These are phyloP conservation scores for Neckera pumila DNA, from an alignment of 225 moss, liverwort and hornwort species.

Conservation along the genomic window DNA sequence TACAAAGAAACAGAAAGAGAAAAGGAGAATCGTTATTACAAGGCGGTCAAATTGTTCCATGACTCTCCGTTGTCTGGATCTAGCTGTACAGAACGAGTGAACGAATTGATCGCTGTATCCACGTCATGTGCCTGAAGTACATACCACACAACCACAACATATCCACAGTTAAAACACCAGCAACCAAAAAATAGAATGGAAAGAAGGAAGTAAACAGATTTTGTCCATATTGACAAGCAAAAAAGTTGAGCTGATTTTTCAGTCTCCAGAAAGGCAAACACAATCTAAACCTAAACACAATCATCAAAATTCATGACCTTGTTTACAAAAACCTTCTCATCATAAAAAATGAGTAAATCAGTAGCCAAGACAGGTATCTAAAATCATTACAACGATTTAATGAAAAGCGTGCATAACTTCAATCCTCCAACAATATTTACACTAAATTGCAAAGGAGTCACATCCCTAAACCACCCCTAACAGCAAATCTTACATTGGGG, in stretches of 20 bases:
- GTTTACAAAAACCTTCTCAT: background rate
- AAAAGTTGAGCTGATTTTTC: background rate
- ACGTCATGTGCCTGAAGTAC: constrained; percentile 56
- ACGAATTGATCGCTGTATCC: constrained; percentile 69
- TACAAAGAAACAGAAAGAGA: background rate
- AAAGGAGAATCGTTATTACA: constrained; percentile 24
- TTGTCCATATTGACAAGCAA: background rate
- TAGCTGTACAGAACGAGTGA: constrained; percentile 90
- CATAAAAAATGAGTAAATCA: background rate
- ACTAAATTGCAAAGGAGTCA: background rate
- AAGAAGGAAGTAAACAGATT: background rate
- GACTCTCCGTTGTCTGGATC: constrained; percentile 95
- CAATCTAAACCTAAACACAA: background rate
- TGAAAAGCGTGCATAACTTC: background rate
- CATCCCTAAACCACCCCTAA: background rate
- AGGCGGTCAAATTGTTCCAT: constrained; percentile 97
- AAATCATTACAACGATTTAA: background rate
- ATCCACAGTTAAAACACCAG: background rate
- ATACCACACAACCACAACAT: background rate
- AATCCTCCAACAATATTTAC: background rate
- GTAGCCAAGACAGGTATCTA: background rate
- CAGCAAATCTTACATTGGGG: constrained; percentile 49
- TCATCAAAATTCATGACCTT: background rate
- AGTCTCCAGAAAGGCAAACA: background rate
- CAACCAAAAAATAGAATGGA: background rate